A percentile compares a stretch with the other conserved stretches of the same genome.
Evolutionary conservation across 2,329 filamentous ascomycete genomes (phyloP).

Genomic region (Ascosphaera aggregata): DNA sequence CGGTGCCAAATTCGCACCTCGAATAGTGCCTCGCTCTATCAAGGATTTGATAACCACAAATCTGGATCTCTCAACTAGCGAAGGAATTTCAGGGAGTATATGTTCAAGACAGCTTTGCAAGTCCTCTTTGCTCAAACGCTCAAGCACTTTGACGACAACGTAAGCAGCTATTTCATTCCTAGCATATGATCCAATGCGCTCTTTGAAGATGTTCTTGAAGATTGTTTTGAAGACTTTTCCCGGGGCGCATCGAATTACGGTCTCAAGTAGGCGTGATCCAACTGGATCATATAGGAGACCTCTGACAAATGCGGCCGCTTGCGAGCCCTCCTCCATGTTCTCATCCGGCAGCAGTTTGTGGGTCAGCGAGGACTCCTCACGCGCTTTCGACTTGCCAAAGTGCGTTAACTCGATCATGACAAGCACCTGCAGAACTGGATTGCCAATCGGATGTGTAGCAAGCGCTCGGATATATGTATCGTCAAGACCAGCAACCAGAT

Average conservation of each 20-base stretch:
- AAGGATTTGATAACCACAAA: conserved; percentile 60
- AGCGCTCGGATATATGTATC: conserved; percentile 60
- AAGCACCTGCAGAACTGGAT: conserved; percentile 77
- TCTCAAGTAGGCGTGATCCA: conserved; percentile 75
- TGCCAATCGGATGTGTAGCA: conserved; percentile 72
- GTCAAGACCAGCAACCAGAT: conserved; percentile 53
- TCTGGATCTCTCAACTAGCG: conserved; percentile 49
- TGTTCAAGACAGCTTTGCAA: conserved; percentile 47
- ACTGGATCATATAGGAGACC: conserved; percentile 75
- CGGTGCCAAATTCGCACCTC: conserved; percentile 32
- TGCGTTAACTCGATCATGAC: conserved; percentile 64
- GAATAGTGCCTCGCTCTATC: conserved; percentile 57
- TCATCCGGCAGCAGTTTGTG: conserved; percentile 60
- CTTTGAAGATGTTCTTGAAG: conserved; percentile 56
- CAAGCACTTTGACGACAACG: conserved; percentile 59
- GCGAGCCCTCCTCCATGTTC: conserved; percentile 46
- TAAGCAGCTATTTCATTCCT: conserved; percentile 83
- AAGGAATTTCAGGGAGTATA: conserved; percentile 48
- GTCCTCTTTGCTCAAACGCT: conserved; percentile 69
- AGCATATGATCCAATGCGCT: conserved; percentile 55
- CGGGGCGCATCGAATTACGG: conserved; percentile 55
- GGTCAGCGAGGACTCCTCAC: conserved; percentile 45
- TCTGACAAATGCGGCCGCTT: conserved; percentile 60
- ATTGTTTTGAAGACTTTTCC: conserved; percentile 81
- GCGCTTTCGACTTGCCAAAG: conserved; percentile 42